Evolutionary conservation across 106 monocot genomes (phyloP).

Genomic region (Acorus calamus): DNA sequence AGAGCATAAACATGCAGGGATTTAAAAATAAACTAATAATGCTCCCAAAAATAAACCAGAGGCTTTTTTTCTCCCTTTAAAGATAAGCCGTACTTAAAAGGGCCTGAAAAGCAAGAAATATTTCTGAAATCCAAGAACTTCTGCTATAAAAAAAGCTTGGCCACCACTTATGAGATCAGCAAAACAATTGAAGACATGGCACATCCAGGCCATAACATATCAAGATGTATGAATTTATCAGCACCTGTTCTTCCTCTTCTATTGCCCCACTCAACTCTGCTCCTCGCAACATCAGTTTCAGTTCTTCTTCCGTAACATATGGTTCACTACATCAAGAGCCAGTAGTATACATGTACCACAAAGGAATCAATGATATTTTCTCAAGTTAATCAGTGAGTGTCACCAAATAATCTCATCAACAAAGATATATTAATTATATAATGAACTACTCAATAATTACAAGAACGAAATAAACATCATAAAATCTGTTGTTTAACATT

Average conservation of each 20-base stretch:
- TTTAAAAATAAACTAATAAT: no score
- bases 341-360: neutral
- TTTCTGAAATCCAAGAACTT: no score
- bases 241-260: slow-evolving; percentile 97
- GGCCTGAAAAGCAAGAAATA: no score
- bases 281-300: slow-evolving; percentile 94
- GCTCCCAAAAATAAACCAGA: no score
- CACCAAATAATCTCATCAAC: neutral
- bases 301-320: slow-evolving; percentile 94
- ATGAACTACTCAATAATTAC: neutral
- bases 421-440: neutral
- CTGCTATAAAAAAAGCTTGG: no score
- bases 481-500: no score
- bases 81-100: no score
- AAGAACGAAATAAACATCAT: neutral
- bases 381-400: no score
- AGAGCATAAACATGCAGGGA: no score
- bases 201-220: neutral
- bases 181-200: neutral
- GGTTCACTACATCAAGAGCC: slow-evolving; percentile 54
- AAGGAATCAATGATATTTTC: neutral
- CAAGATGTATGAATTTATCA: neutral
- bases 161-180: no score
- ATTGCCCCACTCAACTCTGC: slow-evolving; percentile 98
- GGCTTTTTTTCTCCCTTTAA: no score